Base-by-base conservation (phyloP, 2,329 filamentous ascomycete species). In the Pezicula neosporulosa region DNA sequence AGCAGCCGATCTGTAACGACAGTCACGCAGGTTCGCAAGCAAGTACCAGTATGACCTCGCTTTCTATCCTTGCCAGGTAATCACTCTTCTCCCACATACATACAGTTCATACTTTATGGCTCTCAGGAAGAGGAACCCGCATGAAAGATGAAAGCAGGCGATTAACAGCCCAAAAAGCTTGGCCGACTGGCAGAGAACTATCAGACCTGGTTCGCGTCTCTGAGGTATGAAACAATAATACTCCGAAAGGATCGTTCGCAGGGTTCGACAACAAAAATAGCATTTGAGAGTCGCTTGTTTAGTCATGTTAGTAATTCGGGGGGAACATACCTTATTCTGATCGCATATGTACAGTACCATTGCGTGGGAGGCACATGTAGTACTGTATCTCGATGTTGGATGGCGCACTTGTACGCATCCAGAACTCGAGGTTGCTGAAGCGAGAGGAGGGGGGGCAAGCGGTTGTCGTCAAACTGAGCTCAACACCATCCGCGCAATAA, bases 211-310 rank as follows among this genome's bases (percentile, higher is more conserved):
- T 39, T 49, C 55, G 58, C 57, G 56, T 60, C 54, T 60, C 55
- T 56, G 8, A 16, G 19, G 37, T 21, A 56, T 64, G 62, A 65
- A 63, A 65, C 62, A 59, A 59, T 35, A 35, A 35, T 51, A 28
- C 56, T 60, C 59, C 60, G 57, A 61, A 49, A 35, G 53, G 57
- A 61, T 60, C 54, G 49, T 38, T 49, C 44, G 45, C 54, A 56
- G 43, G 60, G 60, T 56, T 58, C 39, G 47, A 48, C 9, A 44
- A 55, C 52, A 46, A 51, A 41, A 56, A 58, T 60, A 60, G 53
- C 56, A 43, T 9, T 44, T 46, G 46, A 47, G 16, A 43, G 53
- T 51, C 47, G 35, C 47, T 35, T 45, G 30, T 49, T 44, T 18
- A 44, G 42, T 47, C 33, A 49, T 27, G n/a, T 36, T 43, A 46